A percentile compares a stretch with the other conserved stretches of the same genome.
Evolutionary conservation across 306 rosid genomes (phyloP).

Genomic region (Fragaria vesca): DNA sequence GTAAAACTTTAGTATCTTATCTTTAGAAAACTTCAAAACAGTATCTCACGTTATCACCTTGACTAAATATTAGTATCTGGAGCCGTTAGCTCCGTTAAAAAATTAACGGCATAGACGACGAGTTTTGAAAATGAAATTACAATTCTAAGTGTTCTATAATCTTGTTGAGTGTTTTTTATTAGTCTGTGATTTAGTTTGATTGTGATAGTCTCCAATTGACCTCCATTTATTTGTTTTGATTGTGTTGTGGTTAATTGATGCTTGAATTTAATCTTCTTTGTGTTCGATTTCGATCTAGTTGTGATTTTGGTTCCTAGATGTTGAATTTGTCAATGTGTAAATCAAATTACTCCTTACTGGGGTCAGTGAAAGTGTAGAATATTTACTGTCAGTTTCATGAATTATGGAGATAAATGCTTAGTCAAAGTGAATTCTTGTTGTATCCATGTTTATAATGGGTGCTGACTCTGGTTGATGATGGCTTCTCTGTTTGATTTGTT

Average conservation of each 20-base stretch:
- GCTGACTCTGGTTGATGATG: background rate
- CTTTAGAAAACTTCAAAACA: too few species aligned
- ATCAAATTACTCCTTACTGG: background rate
- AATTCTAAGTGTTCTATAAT: too few species aligned
- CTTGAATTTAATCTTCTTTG: slow-evolving; percentile 34
- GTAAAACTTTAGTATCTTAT: too few species aligned
- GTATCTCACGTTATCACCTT: too few species aligned
- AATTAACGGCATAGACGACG: too few species aligned
- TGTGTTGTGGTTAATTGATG: background rate
- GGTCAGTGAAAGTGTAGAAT: background rate
- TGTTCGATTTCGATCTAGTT: background rate
- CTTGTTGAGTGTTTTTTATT: background rate
- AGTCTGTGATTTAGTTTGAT: background rate
- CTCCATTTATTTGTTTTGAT: slow-evolving; percentile 3
- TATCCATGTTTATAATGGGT: background rate
- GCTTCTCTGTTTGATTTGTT: background rate
- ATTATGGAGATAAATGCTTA: background rate
- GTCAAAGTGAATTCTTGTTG: background rate
- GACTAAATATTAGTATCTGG: too few species aligned
- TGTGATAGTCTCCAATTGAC: background rate
- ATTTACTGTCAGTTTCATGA: background rate
- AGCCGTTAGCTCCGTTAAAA: too few species aligned
- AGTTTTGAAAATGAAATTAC: too few species aligned
- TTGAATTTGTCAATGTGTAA: background rate
- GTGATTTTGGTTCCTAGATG: background rate